These are phyloP conservation scores for Aeminium ludgeri DNA, from an alignment of 495 filamentous ascomycete species.

Conservation along the genomic window DNA sequence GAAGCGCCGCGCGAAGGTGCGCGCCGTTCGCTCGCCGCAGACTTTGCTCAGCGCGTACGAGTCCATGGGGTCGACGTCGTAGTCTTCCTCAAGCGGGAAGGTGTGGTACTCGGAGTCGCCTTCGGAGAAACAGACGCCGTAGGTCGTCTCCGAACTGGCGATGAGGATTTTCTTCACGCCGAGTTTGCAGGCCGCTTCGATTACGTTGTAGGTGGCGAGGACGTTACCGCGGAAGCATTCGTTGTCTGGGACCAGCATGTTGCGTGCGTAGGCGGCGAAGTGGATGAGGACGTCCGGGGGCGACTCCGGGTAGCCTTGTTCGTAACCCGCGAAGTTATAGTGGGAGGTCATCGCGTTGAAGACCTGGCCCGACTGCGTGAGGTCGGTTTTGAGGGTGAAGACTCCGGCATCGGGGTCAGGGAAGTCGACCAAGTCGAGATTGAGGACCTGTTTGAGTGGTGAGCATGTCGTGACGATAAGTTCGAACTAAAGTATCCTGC, in stretches of 20 bases:
- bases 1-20: slow-evolving; percentile 38
- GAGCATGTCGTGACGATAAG: background rate
- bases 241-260: slow-evolving; percentile 44
- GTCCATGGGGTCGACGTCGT: slow-evolving; percentile 37
- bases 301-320: slow-evolving; percentile 22
- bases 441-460: slow-evolving; percentile 28
- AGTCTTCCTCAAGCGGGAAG: slow-evolving; percentile 41
- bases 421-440: slow-evolving; percentile 35
- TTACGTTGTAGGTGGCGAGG: slow-evolving; percentile 38
- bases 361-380: slow-evolving; percentile 42
- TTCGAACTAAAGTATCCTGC: background rate
- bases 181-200: slow-evolving; percentile 43
- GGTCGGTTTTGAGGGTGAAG: slow-evolving; percentile 39
- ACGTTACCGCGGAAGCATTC: slow-evolving; percentile 41
- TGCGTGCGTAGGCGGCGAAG: slow-evolving; percentile 42
- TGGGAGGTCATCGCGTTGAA: slow-evolving; percentile 41
- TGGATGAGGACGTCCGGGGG: slow-evolving; percentile 45
- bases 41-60: slow-evolving; percentile 44
- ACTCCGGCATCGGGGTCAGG: slow-evolving; percentile 31
- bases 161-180: slow-evolving; percentile 45
- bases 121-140: slow-evolving; percentile 42
- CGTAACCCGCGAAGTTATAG: slow-evolving; percentile 36
- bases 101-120: slow-evolving; percentile 37
- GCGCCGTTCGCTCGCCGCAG: slow-evolving; percentile 37
- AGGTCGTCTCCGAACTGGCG: slow-evolving; percentile 39